Percentiles rank a stretch among this genome's conserved stretches.
Conservation (phyloP, 805 yeast genomes). For the Phaffomyces opuntiae region DNA sequence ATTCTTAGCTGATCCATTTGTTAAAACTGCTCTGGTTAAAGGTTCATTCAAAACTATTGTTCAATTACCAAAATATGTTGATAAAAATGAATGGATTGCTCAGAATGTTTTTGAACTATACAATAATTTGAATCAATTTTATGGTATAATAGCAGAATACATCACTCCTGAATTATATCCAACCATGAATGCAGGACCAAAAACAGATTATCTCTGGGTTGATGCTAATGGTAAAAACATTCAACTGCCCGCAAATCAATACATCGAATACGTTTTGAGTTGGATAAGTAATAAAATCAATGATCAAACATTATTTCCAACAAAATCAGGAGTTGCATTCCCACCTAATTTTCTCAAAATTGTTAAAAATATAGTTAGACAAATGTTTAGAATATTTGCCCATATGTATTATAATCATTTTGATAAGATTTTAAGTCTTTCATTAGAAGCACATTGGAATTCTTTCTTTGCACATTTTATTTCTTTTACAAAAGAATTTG, state of each 20-base stretch:
- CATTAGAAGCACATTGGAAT: slow-evolving; percentile 96
- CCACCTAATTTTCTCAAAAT: slow-evolving; percentile 80
- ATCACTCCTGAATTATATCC: slow-evolving; percentile 87
- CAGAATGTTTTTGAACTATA: slow-evolving; percentile 85
- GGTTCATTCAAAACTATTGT: slow-evolving; percentile 96
- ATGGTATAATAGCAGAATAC: slow-evolving; percentile 85
- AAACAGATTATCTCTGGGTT: slow-evolving; percentile 85
- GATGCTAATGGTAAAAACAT: slow-evolving; percentile 75
- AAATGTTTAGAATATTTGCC: slow-evolving; percentile 93
- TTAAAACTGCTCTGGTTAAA: slow-evolving; percentile 88
- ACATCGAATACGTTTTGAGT: slow-evolving; percentile 83
- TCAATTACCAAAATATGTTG: slow-evolving; percentile 91
- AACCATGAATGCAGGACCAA: slow-evolving; percentile 94
- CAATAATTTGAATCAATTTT: slow-evolving; percentile 79
- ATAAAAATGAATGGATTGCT: slow-evolving; percentile 93
- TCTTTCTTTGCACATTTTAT: slow-evolving; percentile 93
- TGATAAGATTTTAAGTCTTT: slow-evolving; percentile 85
- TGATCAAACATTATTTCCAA: slow-evolving; percentile 88
- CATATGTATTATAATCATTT: slow-evolving; percentile 93
- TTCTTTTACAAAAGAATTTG: slow-evolving; percentile 79
- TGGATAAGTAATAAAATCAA: slow-evolving; percentile 86
- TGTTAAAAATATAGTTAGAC: slow-evolving; percentile 79
- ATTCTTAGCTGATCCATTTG: slow-evolving; percentile 87
- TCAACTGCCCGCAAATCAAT: slow-evolving; percentile 86
- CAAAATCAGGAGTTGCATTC: slow-evolving; percentile 80